Evolutionary conservation across 768 basidiomycete species (phyloP), one percentile per base, ranked within the genome.

Genomic region (Phanerochaete carnosa): DNA sequence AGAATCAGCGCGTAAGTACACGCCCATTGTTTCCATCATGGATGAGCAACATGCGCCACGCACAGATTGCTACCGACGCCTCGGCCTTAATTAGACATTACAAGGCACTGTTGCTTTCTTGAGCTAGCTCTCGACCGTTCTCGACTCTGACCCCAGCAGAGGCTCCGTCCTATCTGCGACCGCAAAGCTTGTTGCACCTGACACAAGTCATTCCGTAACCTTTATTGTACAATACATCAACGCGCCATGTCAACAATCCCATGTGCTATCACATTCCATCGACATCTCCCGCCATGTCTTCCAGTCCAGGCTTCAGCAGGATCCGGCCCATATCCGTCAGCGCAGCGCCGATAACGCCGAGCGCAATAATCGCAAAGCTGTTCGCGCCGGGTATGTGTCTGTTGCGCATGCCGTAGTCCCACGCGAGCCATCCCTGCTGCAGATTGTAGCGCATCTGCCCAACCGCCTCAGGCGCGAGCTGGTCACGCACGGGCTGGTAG

Each of bases 331-430:
- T 68, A 50, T 70, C 72, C 35, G 84, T 82, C 65, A 90, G 70
- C 61, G 79, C 84, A 52, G 88, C 83, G 57, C 89, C 78, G 30
- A 89, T 77, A 4, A 80, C 70, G 12, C 79, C 79, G 43, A 92
- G 74, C 0, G 84, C 83, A 51, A 92, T 77, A 46, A 93, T 66
- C 7, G 86, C 84, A 69, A 92, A 92, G 64, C 88, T 91, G 58
- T 83, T 78, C 5, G 70, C 69, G 6, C 72, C 73, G 25, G 68
- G 65, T 29, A 62, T 47, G 1, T 62, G 43, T 25, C 64, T 68
- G 54, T 78, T 75, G 45, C 75, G 67, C 46, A 79, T 76, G 61
- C 83, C 82, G 63, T 79, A 81, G 32, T 75, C 72, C 90, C 89
- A 93, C 9, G 83, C 85, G 8, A 70, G 72, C 90, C 90, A 93